These are phyloP conservation scores for Tricholoma sp. DNA, from an alignment of 768 basidiomycete genomes.

Conservation along the genomic window DNA sequence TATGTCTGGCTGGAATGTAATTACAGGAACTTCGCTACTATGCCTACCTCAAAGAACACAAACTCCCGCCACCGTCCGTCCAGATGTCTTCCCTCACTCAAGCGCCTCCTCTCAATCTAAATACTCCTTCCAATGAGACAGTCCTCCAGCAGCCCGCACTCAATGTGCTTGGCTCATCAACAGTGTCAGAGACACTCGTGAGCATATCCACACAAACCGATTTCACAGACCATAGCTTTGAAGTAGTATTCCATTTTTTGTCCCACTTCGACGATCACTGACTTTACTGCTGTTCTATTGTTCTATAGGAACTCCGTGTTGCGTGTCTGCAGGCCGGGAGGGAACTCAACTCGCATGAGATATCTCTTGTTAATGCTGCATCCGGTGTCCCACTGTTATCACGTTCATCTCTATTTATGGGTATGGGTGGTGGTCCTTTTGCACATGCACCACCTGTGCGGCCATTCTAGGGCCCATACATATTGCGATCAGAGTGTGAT, in stretches of 20 bases:
- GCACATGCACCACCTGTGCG: conserved; percentile 2
- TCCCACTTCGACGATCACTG: background rate
- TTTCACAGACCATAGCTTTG: conserved; percentile 42
- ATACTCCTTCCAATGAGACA: background rate
- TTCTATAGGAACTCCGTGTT: conserved; percentile 45
- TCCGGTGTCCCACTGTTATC: background rate
- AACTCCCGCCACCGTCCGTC: conserved; percentile 22
- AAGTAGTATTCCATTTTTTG: conserved; percentile 26
- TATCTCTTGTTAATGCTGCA: conserved; percentile 6
- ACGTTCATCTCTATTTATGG: background rate
- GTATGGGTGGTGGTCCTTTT: background rate
- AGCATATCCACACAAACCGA: conserved; percentile 30
- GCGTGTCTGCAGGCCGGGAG: conserved; percentile 36
- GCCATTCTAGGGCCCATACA: background rate
- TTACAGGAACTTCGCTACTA: conserved; percentile 37
- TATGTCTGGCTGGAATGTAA: background rate
- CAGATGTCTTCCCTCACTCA: conserved; percentile 19
- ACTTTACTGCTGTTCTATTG: background rate
- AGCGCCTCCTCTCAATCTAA: conserved; percentile 1
- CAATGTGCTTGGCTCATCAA: conserved; percentile 11
- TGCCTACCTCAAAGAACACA: conserved; percentile 36
- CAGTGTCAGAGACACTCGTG: conserved; percentile 26
- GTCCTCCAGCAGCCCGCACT: background rate
- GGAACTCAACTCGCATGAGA: conserved; percentile 40
- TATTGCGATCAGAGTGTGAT: background rate